Evolutionary conservation across 1,139 yeast genomes (phyloP), one percentile per base, ranked within the genome.

Genomic region (Hanseniaspora gamundiae): DNA sequence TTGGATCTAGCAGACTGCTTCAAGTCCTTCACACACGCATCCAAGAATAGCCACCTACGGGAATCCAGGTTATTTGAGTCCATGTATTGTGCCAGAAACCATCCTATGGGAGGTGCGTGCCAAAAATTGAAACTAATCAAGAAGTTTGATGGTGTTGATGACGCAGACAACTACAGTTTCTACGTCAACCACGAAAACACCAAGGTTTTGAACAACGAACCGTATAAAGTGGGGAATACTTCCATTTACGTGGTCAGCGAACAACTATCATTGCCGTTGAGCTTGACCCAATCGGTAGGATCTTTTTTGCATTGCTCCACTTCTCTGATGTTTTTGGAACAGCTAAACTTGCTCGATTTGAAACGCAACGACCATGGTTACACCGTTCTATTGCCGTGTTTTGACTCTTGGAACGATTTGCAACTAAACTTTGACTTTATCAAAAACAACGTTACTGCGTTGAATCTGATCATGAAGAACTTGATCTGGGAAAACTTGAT

Each of bases 361-460:
- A 61, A 67, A 3, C 58, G 59, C 10, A 73, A 76, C 45, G 61
- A 63, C 17, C 52, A 62, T 19, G 94, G 95, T 0, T 85, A 84
- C 64, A 76, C 96, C 0, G 65, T 81, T 0, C 76, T 91, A 44
- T 63, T 88, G 35, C 98, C 97, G 0, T 80, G 91, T 48, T 78
- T 84, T 22, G 63, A 68, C 24, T 76, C 93, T 0, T 88, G 96
- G 96, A 70, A 71, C 17, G 60, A 66, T 3, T 67, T 80, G 29
- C 87, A 80, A 1, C 65, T 91, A 36, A 72, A 79, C 1, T 65
- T 76, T 41, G 72, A 73, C 39, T 82, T 80, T 56, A 60, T 91
- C 38, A 70, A 74, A 47, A 48, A 62, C 1, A 74, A 85, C 48
- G 68, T 68, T 0, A 60, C 73, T 1, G 69, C 76, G 0, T 64